Evolutionary conservation across 2,329 filamentous ascomycete genomes (phyloP), one percentile per base, ranked within the genome.

Genomic region (Colletotrichum zoysiae): DNA sequence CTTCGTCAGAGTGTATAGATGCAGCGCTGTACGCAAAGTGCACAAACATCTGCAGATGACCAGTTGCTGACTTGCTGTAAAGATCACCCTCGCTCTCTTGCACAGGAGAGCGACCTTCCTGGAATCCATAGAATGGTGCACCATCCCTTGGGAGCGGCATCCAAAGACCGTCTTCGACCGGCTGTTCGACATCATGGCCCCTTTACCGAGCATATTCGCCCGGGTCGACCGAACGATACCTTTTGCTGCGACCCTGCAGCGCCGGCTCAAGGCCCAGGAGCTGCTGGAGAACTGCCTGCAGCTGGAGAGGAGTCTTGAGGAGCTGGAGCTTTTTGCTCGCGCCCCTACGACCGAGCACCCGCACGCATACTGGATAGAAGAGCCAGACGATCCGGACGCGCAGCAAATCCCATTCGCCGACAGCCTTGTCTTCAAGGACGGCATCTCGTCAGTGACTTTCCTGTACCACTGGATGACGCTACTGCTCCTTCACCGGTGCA

Each of bases 381-480:
- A 80, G 20, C 68, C 78, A 14, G 74, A 75, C 40, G 76, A 78
- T 57, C 67, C 78, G 18, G 74, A 78, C 33, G 77, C 76, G 46
- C 58, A 74, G 77, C 68, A 81, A 58, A 77, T 84, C 26, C 85
- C 86, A 0, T 88, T 88, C 73, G 76, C 80, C 16, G 83, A 84
- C 53, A 77, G 80, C 2, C 84, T 85, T 72, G 79, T 78, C 14
- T 89, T 89, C 76, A 80, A 79, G 38, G 82, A 86, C 74, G 76
- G 81, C 23, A 74, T 81, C 16, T 82, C 84, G 0, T 85, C 87
- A 0, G 74, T 88, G 42, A 81, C 82, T 57, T 84, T 89, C 73
- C 77, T 88, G 16, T 86, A 87, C 76, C 89, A 88, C 77, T 89
- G 87, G 87, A 83, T 86, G 72, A 78, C 83, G 1, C 83, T 87